Evolutionary conservation across 2,329 filamentous ascomycete species (phyloP), one percentile per base, ranked within the genome.

Genomic region (Lecanicillium sp.): DNA sequence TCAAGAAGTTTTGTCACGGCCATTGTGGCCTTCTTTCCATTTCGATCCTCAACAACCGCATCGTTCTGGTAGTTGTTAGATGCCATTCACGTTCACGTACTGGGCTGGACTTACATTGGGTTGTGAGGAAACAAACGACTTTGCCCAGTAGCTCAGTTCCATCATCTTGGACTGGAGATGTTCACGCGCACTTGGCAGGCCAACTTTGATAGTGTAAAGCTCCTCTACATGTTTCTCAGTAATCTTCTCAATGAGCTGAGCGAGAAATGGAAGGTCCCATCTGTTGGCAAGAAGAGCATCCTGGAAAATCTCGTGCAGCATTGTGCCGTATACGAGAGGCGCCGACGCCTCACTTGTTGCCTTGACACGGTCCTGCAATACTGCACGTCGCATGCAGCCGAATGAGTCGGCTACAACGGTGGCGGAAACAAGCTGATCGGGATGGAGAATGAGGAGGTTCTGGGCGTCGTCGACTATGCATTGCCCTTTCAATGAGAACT

Each of bases 321-420:
- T 84, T 30, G 87, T 93, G 40, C 93, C 93, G 61, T 97, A 97
- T 1, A 97, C 82, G 57, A 95, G 82, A 1, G 90, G 81, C 27
- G 86, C 79, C 37, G 83, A 87, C 2, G 87, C 77, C 55, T 89
- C 86, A 58, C 84, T 86, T 0, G 90, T 91, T 8, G 89, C 88
- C 66, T 97, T 97, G 58, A 98, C 85, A 26, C 93, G 84, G 63
- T 98, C 91, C 64, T 97, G 90, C 21, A 98, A 77, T 1, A 97
- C 91, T 24, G 93, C 90, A 54, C 91, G 85, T 15, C 93, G 85
- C 62, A 87, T 84, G 62, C 93, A 98, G 20, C 83, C 84, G 62
- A 97, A 95, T 0, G 93, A 95, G 65, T 98, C 93, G n/a, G 90
- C 90, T 36, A 98, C 86, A 5, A 94, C 89, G 1, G 93, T 97